Conservation (phyloP, 2,329 filamentous ascomycete species). For the Fusarium nygamai region DNA sequence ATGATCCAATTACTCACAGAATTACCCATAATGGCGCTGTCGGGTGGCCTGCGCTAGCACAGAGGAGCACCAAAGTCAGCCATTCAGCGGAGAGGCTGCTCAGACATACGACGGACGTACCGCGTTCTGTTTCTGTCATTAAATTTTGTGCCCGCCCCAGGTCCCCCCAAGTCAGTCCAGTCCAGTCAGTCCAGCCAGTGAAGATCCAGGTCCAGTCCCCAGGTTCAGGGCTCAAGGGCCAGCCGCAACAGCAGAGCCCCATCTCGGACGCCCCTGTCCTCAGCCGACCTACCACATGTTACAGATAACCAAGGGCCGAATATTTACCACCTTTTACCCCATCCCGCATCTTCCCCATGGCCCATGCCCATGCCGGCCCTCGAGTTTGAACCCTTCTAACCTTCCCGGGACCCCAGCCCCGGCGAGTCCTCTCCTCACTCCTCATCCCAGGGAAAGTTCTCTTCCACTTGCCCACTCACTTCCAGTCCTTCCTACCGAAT, state of each 20-base stretch:
- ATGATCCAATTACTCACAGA: constrained; percentile 14
- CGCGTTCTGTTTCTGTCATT: constrained; percentile 21
- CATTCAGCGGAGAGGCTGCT: constrained; percentile 13
- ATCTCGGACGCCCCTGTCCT: constrained; percentile 37
- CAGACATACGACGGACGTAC: background rate
- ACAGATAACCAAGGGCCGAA: constrained; percentile 36
- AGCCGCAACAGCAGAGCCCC: constrained; percentile 39
- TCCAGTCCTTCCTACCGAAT: constrained; percentile 23
- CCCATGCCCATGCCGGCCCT: background rate
- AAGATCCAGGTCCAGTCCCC: background rate
- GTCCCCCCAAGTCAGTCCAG: background rate
- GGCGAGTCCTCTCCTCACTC: constrained; percentile 28
- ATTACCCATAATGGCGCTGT: constrained; percentile 4
- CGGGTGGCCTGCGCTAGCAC: constrained; percentile 22
- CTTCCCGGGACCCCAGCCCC: constrained; percentile 35
- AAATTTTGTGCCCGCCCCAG: constrained; percentile 13
- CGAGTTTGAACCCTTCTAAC: constrained; percentile 29
- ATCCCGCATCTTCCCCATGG: constrained; percentile 32
- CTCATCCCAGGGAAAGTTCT: background rate
- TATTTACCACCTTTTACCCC: constrained; percentile 37
- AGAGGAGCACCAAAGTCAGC: background rate
- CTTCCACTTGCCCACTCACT: background rate
- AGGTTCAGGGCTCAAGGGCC: background rate
- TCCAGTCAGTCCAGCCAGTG: background rate
- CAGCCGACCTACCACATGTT: constrained; percentile 36